Evolutionary conservation across 257 asterid species (phyloP), one percentile per base, ranked within the genome.

Genomic region (Catharanthus roseus): DNA sequence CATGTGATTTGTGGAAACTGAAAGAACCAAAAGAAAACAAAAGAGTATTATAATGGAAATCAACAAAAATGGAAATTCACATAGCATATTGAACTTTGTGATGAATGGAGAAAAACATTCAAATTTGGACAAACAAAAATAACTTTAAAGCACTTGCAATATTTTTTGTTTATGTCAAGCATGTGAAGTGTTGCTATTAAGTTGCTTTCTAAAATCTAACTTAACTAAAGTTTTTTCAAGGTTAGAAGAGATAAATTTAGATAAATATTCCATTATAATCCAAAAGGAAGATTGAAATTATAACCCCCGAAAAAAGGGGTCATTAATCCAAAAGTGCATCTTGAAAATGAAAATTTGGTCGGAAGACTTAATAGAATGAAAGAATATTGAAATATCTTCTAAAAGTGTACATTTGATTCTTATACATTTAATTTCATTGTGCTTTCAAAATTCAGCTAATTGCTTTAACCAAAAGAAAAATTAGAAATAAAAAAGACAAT

Each of bases 101-200:
- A 19, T 67, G 60, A 69, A 75, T 61, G 31, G 67, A 70, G 70
- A 65, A 56, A 73, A 56, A 73, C 65, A 55, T 63, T 82, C 84
- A 79, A 75, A 80, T 77, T 39, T 69, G 72, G 87, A 72, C 82
- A 70, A 81, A 70, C 86, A 79, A 74, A 55, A 50, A 75, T 84
- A 86, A 82, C 77, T 75, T 75, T 68, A 71, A 57, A 65, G 83
- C 79, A 77, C 75, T 81, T 74, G 34, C 71, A 72, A 11, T n/a
- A 55, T 33, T 62, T n/a, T 12, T 51, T 49, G 68, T 49, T n/a
- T n/a, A 69, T 55, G 71, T n/a, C 74, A 61, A 72, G 72, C 90
- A 84, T 70, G 85, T 82, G 84, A 72, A 80, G 74, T 68, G 75
- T 72, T 71, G 63, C 75, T 23, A 49, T 70, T 74, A 75, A 75